Evolutionary conservation across 2,329 filamentous ascomycete species (phyloP), one percentile per base, ranked within the genome.

Genomic region (Neofusicoccum laricinum): DNA sequence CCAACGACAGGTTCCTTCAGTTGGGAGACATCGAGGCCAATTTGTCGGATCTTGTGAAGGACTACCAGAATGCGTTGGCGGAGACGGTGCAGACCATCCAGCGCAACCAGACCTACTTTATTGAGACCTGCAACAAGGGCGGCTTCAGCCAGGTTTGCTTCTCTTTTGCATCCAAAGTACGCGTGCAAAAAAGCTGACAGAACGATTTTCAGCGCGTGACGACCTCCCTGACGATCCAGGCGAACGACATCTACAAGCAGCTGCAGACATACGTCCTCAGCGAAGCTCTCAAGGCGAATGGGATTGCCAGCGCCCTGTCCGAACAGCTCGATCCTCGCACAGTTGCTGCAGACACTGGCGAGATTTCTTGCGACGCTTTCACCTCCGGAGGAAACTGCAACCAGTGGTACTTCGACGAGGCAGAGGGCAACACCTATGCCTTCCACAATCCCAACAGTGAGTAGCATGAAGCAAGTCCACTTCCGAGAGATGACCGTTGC

Each of bases 361-460:
- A 55, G 34, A 55, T 55, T 40, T 55, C 50, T 21, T 55, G 50
- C 34, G 50, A 40, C n/a, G 50, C 50, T 10, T 55, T 55, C 10
- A 55, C 50, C 15, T 55, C 50, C 4, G 50, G 50, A 8, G 50
- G 50, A 10, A 55, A 55, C 32, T 55, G 50, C 50, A 55, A 55
- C 50, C 50, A 55, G 14, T 55, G 50, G 50, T 55, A 55, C 36
- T 55, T 21, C 34, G 50, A 55, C 17, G 50, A 55, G 50, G 50
- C 34, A 2, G 50, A 55, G 50, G 50, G 50, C 34, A 55, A 55
- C n/a, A 55, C 50, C 21, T 55, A 55, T 15, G 50, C 50, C 17
- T 55, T 55, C 50, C 50, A 55, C 32, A 40, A 55, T 11, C 50
- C 50, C 7, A 55, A 40, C 11, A 55, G 50, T 55, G 21, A 19